Evolutionary conservation across 352 stramenopile genomes (phyloP).

Genomic region (Pythium brachiatum): DNA sequence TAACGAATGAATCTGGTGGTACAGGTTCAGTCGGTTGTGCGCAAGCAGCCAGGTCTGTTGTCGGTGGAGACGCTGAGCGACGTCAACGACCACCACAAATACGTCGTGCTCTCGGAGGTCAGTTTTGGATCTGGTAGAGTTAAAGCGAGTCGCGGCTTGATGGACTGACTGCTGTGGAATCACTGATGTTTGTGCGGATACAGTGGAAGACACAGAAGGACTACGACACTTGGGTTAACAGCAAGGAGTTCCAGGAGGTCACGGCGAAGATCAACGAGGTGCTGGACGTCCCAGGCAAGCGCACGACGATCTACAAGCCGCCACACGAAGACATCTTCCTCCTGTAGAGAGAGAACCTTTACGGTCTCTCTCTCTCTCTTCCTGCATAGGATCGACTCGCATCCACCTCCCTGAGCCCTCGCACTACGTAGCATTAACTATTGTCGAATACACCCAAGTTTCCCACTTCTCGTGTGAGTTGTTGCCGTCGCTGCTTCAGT

Average conservation of each 20-base stretch:
- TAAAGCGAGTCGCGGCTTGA: neutral
- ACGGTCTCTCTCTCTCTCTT: neutral
- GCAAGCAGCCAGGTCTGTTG: slow-evolving; percentile 67
- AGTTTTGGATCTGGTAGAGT: neutral
- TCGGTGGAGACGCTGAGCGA: slow-evolving; percentile 83
- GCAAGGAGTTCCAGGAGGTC: slow-evolving; percentile 77
- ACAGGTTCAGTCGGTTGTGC: slow-evolving; percentile 75
- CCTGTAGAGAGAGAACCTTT: slow-evolving; percentile 47
- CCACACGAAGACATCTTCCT: slow-evolving; percentile 86
- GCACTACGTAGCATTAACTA: slow-evolving; percentile 16
- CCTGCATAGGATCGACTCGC: neutral
- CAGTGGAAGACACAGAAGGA: slow-evolving; percentile 82
- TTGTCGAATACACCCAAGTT: slow-evolving; percentile 19
- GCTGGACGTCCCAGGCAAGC: slow-evolving; percentile 82
- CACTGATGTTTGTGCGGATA: neutral
- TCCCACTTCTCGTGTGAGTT: neutral
- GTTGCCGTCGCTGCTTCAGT: neutral
- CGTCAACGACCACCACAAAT: slow-evolving; percentile 85
- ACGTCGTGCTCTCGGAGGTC: slow-evolving; percentile 83
- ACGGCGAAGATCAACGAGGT: slow-evolving; percentile 85
- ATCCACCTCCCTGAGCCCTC: neutral
- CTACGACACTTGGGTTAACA: slow-evolving; percentile 75
- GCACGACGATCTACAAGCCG: slow-evolving; percentile 80
- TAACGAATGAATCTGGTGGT: neutral
- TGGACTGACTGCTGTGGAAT: neutral